phyloP scores from a whole-genome alignment of 768 basidiomycete species.

The Russula foetens region DNA sequence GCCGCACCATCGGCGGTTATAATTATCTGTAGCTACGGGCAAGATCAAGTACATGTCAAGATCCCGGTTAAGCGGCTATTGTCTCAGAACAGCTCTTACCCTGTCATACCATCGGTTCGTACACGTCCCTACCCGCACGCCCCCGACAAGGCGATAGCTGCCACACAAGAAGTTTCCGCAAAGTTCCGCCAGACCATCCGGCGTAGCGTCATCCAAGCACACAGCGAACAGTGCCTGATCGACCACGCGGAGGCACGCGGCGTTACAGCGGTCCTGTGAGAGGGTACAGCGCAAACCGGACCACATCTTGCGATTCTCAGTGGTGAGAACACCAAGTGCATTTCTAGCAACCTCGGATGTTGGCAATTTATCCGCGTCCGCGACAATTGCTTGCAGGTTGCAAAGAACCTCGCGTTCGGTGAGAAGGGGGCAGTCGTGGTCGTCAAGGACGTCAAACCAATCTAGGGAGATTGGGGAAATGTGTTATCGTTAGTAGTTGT shows the following conservation, averaged over 20 bases:
- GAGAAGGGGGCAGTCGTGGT: slow-evolving; percentile 69
- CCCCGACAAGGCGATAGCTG: slow-evolving; percentile 71
- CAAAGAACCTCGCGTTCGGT: slow-evolving; percentile 85
- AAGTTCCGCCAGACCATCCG: slow-evolving; percentile 65
- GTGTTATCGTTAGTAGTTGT: not conserved
- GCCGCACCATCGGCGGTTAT: slow-evolving; percentile 89
- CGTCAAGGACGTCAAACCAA: slow-evolving; percentile 93
- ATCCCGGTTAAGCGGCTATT: not conserved
- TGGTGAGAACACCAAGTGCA: slow-evolving; percentile 86
- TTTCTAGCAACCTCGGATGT: slow-evolving; percentile 66
- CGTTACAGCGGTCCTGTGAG: slow-evolving; percentile 62
- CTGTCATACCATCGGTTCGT: slow-evolving; percentile 96
- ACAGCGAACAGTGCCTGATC: slow-evolving; percentile 91
- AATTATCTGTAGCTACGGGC: slow-evolving; percentile 82
- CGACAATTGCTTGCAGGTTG: slow-evolving; percentile 83
- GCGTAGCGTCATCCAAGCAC: slow-evolving; percentile 75
- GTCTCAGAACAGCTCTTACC: slow-evolving; percentile 30
- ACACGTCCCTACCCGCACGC: slow-evolving; percentile 92
- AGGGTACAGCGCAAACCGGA: slow-evolving; percentile 63
- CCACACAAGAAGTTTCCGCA: slow-evolving; percentile 93
- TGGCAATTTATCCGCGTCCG: slow-evolving; percentile 80
- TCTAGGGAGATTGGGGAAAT: slow-evolving; percentile 37
- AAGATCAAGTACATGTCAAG: no score
- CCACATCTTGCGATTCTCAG: slow-evolving; percentile 93
- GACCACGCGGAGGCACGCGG: slow-evolving; percentile 71